Conservation (phyloP, 202 grass and related monocot species). For the Panicum virgatum region DNA sequence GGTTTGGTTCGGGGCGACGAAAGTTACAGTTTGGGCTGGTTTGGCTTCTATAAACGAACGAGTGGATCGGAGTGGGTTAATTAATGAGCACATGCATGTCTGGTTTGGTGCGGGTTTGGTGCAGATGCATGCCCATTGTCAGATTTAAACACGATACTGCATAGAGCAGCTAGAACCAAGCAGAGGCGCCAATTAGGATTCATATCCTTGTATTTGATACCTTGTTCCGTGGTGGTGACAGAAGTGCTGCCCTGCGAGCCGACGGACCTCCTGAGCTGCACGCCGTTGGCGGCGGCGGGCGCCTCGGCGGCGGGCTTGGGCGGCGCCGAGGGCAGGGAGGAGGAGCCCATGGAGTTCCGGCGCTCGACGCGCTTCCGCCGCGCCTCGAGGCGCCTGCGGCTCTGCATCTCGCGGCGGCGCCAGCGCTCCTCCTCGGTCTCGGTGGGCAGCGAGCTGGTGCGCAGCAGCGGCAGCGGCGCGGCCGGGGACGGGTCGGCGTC, state of each 20-base stretch:
- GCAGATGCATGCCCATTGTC: no score
- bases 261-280: slow-evolving; percentile 42
- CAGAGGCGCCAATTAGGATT: no score
- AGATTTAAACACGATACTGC: no score
- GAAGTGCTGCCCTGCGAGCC: slow-evolving; percentile 63
- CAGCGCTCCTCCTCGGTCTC: slow-evolving; percentile 72
- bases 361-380: slow-evolving; percentile 75
- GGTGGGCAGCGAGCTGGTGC: slow-evolving; percentile 82
- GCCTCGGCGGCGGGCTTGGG: slow-evolving; percentile 36
- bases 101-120: no score
- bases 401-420: slow-evolving; percentile 80
- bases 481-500: slow-evolving; percentile 20
- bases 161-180: no score
- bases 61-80: no score
- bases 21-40: no score
- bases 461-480: slow-evolving; percentile 47
- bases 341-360: slow-evolving; percentile 57
- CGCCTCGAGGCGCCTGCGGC: slow-evolving; percentile 60
- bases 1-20: no score
- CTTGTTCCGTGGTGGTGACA: slow-evolving; percentile 34
- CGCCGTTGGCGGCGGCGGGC: neutral
- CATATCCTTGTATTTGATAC: no score
- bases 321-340: neutral
- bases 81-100: no score
- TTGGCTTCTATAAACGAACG: no score